Evolutionary conservation across 2,329 filamentous ascomycete genomes (phyloP).

Genomic region (Alternaria sp.): DNA sequence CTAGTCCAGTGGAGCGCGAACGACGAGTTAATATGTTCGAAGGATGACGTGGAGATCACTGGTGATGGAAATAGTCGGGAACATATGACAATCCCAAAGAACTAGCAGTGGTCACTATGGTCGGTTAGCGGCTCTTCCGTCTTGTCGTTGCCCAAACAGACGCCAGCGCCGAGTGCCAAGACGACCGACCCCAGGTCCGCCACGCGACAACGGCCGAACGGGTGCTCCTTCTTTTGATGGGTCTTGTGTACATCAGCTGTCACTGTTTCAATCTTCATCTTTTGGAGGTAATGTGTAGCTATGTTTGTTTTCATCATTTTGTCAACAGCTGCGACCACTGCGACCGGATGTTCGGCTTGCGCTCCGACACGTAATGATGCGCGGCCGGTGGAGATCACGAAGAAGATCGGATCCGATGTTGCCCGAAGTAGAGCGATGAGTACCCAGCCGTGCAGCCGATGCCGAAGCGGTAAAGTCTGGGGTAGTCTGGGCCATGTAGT

Average conservation of each 20-base stretch:
- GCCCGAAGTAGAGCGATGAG: conserved; percentile 1
- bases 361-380: conserved; percentile 2
- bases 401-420: conserved; percentile 9
- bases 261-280: neutral
- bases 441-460: neutral
- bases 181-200: conserved; percentile 8
- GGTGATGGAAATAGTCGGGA: conserved; percentile 14
- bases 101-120: conserved; percentile 11
- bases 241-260: neutral
- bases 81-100: conserved; percentile 22
- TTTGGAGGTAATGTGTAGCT: neutral
- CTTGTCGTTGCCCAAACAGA: conserved; percentile 21
- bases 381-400: conserved; percentile 1
- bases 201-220: conserved; percentile 15
- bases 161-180: conserved; percentile 24
- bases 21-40: conserved; percentile 2
- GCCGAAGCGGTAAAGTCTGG: neutral
- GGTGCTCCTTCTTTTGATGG: neutral
- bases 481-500: conserved; percentile 3
- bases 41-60: conserved; percentile 23
- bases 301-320: neutral
- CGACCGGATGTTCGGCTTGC: neutral
- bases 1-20: neutral
- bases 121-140: conserved; percentile 28
- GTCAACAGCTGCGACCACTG: neutral